Evolutionary conservation across 306 rosid genomes (phyloP).

Genomic region (Spatholobus suberectus): DNA sequence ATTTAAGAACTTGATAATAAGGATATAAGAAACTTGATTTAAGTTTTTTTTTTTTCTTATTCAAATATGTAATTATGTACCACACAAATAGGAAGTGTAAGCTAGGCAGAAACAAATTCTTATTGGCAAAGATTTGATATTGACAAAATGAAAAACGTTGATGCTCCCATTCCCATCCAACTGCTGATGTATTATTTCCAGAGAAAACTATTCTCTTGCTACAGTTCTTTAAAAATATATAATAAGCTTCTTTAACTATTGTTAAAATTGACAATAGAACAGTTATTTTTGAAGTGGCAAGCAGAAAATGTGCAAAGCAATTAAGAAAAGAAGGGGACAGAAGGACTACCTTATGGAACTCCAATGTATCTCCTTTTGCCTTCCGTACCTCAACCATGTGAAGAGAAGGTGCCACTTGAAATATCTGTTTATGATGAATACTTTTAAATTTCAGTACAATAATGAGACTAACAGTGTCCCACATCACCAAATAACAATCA

Average conservation of each 20-base stretch:
- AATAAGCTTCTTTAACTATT: background rate
- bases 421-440: slow-evolving; percentile 58
- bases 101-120: background rate
- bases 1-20: too few species aligned
- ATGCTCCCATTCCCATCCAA: background rate
- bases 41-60: background rate
- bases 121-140: background rate
- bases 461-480: slow-evolving; percentile 2
- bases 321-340: background rate
- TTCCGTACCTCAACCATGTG: slow-evolving; percentile 98
- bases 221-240: too few species aligned
- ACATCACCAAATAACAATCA: background rate
- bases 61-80: background rate
- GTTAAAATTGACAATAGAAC: background rate
- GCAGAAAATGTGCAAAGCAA: background rate
- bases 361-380: slow-evolving; percentile 98
- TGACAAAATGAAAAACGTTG: background rate
- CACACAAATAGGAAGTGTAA: background rate
- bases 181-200: background rate
- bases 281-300: background rate
- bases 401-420: slow-evolving; percentile 98
- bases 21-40: too few species aligned
- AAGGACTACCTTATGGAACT: slow-evolving; percentile 86
- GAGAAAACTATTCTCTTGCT: too few species aligned
- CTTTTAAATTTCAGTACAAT: slow-evolving; percentile 1